phyloP scores from a whole-genome alignment of 1,284 basidiomycete species.

The Fomitopsis betulina region DNA sequence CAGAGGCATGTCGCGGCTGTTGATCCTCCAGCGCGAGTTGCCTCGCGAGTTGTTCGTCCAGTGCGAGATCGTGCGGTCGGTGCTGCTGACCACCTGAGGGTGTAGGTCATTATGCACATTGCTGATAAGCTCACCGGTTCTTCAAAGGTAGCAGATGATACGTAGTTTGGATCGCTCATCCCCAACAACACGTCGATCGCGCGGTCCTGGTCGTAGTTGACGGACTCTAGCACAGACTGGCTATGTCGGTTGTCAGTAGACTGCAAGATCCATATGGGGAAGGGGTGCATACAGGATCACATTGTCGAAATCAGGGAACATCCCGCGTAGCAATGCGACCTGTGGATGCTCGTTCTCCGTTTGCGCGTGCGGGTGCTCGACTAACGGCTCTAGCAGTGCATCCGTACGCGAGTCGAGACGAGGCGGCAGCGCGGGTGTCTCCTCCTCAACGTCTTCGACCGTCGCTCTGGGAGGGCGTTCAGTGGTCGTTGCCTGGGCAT shows the following conservation, averaged over 20 bases:
- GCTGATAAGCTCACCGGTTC: constrained; percentile 1
- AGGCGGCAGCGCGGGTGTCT: constrained; percentile 18
- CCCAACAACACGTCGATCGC: constrained; percentile 71
- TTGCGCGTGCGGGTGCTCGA: neutral
- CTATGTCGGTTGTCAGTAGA: constrained; percentile 28
- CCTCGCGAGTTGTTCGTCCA: constrained; percentile 74
- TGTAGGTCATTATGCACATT: neutral
- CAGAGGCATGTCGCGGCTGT: constrained; percentile 23
- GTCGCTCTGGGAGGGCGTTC: neutral
- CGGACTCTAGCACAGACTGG: constrained; percentile 64
- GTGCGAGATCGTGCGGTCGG: constrained; percentile 30
- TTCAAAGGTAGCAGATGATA: constrained; percentile 25
- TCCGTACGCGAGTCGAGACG: constrained; percentile 8
- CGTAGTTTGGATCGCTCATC: constrained; percentile 78
- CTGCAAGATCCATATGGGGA: neutral
- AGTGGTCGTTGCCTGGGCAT: neutral
- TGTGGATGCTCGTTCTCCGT: constrained; percentile 30
- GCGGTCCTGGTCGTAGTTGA: constrained; percentile 58
- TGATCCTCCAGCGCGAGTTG: constrained; percentile 67
- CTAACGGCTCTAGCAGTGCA: neutral
- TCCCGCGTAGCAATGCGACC: constrained; percentile 52
- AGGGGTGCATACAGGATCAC: constrained; percentile 48
- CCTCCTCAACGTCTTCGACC: neutral
- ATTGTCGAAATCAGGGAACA: constrained; percentile 80
- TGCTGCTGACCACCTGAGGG: neutral